Percentiles rank a stretch among this genome's conserved stretches.
Conservation (phyloP, 148 eudicot species). For the Rhododendron williamsianum region DNA sequence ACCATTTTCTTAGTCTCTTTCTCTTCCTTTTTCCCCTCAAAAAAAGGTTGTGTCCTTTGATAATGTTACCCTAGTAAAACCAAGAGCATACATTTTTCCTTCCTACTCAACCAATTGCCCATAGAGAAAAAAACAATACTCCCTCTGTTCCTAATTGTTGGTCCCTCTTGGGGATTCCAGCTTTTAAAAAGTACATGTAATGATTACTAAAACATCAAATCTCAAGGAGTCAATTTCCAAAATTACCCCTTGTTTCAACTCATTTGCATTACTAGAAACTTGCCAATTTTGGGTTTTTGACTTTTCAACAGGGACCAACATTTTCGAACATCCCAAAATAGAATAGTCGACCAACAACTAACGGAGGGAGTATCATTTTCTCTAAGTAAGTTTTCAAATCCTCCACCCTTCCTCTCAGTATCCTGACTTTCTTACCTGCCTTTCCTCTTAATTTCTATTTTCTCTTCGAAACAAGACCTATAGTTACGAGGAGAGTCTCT, state of each 20-base stretch:
- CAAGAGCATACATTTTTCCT: neutral
- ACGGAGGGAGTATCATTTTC: neutral
- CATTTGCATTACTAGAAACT: too few relatives aligned
- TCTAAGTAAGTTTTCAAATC: neutral
- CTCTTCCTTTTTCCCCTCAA: neutral
- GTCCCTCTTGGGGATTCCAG: too few relatives aligned
- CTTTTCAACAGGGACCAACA: too few relatives aligned
- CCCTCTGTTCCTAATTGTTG: too few relatives aligned
- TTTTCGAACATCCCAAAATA: too few relatives aligned
- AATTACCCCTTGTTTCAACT: too few relatives aligned
- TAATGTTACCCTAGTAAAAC: neutral
- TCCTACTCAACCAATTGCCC: neutral
- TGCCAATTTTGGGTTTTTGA: too few relatives aligned
- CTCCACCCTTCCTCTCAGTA: neutral
- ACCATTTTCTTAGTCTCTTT: neutral
- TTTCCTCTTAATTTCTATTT: neutral
- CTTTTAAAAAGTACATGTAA: too few relatives aligned
- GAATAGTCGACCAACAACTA: too few relatives aligned
- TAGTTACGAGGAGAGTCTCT: neutral
- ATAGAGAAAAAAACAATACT: neutral
- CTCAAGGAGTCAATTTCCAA: too few relatives aligned
- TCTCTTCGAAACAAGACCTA: neutral
- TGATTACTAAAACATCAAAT: too few relatives aligned
- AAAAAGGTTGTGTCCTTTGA: neutral
- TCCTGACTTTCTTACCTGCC: neutral